phyloP scores from a whole-genome alignment of 257 asterid species.

The Haberlea rhodopensis region DNA sequence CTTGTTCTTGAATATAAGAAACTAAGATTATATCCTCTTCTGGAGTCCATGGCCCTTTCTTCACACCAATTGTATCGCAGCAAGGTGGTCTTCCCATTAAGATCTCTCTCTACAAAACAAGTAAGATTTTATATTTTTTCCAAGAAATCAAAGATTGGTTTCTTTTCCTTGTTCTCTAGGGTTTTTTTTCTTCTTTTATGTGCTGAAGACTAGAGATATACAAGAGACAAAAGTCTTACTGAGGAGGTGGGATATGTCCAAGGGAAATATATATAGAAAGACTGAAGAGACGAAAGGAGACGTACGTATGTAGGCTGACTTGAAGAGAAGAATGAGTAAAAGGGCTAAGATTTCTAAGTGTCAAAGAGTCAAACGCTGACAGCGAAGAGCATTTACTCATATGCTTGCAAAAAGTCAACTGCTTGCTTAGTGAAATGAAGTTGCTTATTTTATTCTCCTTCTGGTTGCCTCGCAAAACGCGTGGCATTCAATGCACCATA shows the following conservation, averaged over 20 bases:
- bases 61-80: slow-evolving; percentile 69
- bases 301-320: slow-evolving; percentile 31
- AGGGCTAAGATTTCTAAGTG: slow-evolving; percentile 22
- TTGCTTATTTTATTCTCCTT: not conserved
- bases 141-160: not conserved
- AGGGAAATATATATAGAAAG: slow-evolving; percentile 27
- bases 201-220: not conserved
- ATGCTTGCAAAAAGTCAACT: slow-evolving; percentile 54
- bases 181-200: not conserved
- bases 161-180: not conserved
- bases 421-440: not conserved
- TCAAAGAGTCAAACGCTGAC: slow-evolving; percentile 56
- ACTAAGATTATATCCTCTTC: slow-evolving; percentile 86
- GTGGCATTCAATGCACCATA: not conserved
- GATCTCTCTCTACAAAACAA: not conserved
- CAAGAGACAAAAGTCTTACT: not conserved
- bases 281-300: slow-evolving; percentile 34
- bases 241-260: not conserved
- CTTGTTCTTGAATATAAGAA: slow-evolving; percentile 78
- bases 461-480: not conserved
- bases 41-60: slow-evolving; percentile 95
- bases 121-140: not conserved
- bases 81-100: slow-evolving; percentile 91
- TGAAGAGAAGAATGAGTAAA: slow-evolving; percentile 22
- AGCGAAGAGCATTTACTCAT: slow-evolving; percentile 67